Evolutionary conservation across 148 eudicot species (phyloP).

Genomic region (Cornus controversa): DNA sequence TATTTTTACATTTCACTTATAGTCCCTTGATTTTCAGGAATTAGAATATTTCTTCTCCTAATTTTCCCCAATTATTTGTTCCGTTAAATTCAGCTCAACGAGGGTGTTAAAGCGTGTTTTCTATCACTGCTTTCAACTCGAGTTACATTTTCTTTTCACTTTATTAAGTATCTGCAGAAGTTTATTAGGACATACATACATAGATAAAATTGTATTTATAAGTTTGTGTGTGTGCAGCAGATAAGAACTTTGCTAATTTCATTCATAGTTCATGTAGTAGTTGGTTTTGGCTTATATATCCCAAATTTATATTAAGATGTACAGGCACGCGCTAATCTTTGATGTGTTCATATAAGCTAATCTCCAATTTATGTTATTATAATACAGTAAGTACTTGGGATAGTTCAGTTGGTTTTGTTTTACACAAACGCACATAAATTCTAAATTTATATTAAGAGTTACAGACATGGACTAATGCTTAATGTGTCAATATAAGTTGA

Average conservation of each 20-base stretch:
- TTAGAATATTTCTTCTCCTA: conserved; percentile 1
- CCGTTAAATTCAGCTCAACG: conserved; percentile 38
- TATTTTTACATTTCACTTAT: background rate
- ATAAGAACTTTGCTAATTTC: too few species aligned
- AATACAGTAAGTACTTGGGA: too few species aligned
- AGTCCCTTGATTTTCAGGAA: background rate
- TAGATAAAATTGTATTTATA: too few species aligned
- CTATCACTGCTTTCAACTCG: conserved; percentile 48
- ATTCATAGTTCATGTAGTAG: too few species aligned
- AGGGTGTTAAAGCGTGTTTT: conserved; percentile 45
- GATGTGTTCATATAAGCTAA: too few species aligned
- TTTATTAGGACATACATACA: background rate
- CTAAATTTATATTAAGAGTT: too few species aligned
- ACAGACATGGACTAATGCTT: too few species aligned
- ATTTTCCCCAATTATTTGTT: conserved; percentile 5
- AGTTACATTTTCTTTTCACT: conserved; percentile 35
- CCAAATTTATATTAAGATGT: background rate
- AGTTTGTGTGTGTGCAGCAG: background rate
- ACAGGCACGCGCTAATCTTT: background rate
- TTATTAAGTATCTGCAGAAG: background rate
- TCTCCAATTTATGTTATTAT: too few species aligned
- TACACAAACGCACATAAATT: too few species aligned
- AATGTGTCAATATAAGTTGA: background rate
- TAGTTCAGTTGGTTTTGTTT: too few species aligned
- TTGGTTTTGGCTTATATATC: background rate